Percentiles rank a stretch among this genome's conserved stretches.
Evolutionary conservation across 495 filamentous ascomycete species (phyloP).

Genomic region (Xylaria grammica): DNA sequence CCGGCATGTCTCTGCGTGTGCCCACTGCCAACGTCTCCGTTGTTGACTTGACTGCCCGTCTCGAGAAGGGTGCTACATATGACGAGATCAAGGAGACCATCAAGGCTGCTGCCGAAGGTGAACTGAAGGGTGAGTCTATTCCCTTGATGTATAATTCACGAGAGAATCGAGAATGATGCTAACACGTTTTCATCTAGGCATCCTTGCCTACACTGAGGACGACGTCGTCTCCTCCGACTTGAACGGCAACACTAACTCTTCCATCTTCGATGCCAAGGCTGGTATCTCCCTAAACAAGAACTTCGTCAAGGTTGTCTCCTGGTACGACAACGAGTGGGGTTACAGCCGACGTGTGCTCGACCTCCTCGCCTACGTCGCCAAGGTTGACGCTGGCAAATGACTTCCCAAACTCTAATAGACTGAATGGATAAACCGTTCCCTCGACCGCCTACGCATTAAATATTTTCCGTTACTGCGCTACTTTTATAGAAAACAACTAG

Average conservation of each 20-base stretch:
- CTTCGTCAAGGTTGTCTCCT: conserved; percentile 98
- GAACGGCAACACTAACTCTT: conserved; percentile 88
- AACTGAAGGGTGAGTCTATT: conserved; percentile 74
- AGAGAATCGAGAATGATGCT: conserved; percentile 40
- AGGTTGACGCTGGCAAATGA: conserved; percentile 70
- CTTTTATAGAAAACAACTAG: conserved; percentile 13
- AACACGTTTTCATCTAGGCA: conserved; percentile 54
- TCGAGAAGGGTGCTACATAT: conserved; percentile 88
- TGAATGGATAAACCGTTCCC: conserved; percentile 36
- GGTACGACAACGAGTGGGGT: conserved; percentile 91
- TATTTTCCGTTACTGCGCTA: background rate
- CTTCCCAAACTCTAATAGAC: conserved; percentile 64
- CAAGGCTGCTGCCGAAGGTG: conserved; percentile 84
- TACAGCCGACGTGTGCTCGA: conserved; percentile 99
- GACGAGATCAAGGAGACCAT: conserved; percentile 91
- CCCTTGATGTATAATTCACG: background rate
- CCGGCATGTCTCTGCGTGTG: conserved; percentile 99
- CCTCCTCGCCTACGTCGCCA: conserved; percentile 90
- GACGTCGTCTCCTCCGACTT: conserved; percentile 93
- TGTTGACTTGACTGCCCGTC: conserved; percentile 92
- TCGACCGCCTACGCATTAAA: background rate
- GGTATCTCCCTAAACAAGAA: conserved; percentile 97
- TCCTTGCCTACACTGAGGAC: conserved; percentile 96
- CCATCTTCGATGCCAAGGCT: conserved; percentile 99
- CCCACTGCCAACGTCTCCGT: conserved; percentile 99